These are phyloP conservation scores for Fistulinella staudtii DNA, from an alignment of 1,284 basidiomycete genomes.

Conservation along the genomic window DNA sequence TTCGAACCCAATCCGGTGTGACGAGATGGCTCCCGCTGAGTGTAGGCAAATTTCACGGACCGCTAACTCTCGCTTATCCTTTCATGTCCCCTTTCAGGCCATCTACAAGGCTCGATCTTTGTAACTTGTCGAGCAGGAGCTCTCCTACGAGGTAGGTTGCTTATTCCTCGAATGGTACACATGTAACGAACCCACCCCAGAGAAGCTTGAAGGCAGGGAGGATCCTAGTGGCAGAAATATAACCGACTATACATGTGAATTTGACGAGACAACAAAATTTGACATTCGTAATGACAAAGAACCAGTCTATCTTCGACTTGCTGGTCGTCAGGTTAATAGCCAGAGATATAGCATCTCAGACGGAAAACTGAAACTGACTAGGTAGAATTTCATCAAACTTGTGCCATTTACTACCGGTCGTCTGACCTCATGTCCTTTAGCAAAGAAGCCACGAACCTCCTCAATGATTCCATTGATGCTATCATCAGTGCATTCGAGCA, in stretches of 20 bases:
- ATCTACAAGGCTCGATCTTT: conserved; percentile 27
- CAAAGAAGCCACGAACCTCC: conserved; percentile 43
- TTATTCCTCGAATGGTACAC: not conserved
- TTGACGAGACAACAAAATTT: conserved; percentile 9
- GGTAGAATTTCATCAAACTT: conserved; percentile 2
- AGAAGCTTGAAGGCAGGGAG: conserved; percentile 24
- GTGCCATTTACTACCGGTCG: conserved; percentile 14
- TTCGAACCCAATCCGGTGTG: not conserved
- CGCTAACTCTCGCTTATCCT: not conserved
- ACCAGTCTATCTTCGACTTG: conserved; percentile 9
- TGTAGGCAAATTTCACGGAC: not conserved
- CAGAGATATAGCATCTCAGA: not conserved
- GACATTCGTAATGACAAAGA: conserved; percentile 7
- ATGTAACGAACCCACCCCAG: conserved; percentile 16
- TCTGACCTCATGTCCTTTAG: conserved; percentile 25
- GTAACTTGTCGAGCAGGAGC: conserved; percentile 37
- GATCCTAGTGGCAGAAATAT: conserved; percentile 20
- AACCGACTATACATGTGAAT: conserved; percentile 6
- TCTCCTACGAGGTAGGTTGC: conserved; percentile 32
- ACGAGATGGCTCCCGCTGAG: not conserved
- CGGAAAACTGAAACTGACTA: conserved; percentile 13
- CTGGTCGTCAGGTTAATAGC: not conserved
- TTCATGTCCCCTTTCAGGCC: not conserved
- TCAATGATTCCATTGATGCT: conserved; percentile 34
- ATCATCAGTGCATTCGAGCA: conserved; percentile 29